phyloP scores from a whole-genome alignment of 2,329 filamentous ascomycete genomes.

The Bimuria novae-zelandiae region DNA sequence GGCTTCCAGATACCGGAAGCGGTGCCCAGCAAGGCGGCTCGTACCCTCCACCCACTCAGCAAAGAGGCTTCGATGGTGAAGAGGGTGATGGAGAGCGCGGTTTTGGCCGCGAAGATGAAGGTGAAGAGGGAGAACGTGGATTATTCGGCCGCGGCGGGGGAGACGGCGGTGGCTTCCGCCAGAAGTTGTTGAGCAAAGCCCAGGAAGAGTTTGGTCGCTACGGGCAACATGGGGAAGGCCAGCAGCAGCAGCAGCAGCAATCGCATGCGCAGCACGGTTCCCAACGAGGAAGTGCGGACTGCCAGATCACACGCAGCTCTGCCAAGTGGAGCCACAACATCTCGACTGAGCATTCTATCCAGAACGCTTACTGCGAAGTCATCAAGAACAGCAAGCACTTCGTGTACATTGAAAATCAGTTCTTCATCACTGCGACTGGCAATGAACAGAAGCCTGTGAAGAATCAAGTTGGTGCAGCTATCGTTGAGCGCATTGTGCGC shows the following conservation, averaged over 20 bases:
- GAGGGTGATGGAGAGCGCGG: constrained; percentile 42
- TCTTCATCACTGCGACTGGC: constrained; percentile 84
- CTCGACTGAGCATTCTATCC: constrained; percentile 71
- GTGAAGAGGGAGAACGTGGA: constrained; percentile 36
- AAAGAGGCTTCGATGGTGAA: constrained; percentile 39
- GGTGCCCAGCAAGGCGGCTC: constrained; percentile 45
- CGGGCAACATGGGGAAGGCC: constrained; percentile 24
- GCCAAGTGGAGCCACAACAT: constrained; percentile 65
- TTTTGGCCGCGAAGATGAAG: constrained; percentile 34
- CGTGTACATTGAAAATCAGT: constrained; percentile 83
- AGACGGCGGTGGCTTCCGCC: constrained; percentile 26
- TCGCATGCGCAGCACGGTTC: constrained; percentile 39
- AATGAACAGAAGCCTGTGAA: constrained; percentile 71
- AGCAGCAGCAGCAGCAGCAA: constrained; percentile 22
- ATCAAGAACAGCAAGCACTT: constrained; percentile 73
- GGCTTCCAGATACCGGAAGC: constrained; percentile 33
- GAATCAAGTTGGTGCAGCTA: constrained; percentile 78
- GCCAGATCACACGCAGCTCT: constrained; percentile 46
- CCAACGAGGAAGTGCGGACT: constrained; percentile 35
- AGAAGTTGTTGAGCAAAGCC: constrained; percentile 34
- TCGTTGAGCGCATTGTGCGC: constrained; percentile 76
- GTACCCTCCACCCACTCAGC: constrained; percentile 49
- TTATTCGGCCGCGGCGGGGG: constrained; percentile 31
- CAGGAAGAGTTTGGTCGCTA: constrained; percentile 32
- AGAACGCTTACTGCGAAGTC: constrained; percentile 78